These are phyloP conservation scores for Candida golubevii DNA, from an alignment of 805 yeast genomes.

Conservation along the genomic window DNA sequence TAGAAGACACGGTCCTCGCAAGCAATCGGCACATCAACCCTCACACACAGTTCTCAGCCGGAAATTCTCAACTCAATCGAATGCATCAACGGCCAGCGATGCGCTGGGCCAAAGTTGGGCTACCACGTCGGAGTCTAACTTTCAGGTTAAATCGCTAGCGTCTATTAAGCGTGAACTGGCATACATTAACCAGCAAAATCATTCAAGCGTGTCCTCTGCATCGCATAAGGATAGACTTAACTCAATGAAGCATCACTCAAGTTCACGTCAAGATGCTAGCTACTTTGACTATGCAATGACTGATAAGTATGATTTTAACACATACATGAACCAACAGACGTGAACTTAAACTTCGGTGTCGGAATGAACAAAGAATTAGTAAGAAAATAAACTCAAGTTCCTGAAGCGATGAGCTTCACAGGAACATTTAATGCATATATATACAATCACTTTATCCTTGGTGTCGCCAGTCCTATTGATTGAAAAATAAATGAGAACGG, in stretches of 20 bases:
- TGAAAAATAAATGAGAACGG: too few species aligned
- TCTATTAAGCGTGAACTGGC: conserved; percentile 5
- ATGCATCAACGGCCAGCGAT: conserved; percentile 12
- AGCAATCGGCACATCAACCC: too few species aligned
- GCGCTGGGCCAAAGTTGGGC: conserved; percentile 16
- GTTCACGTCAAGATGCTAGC: conserved; percentile 16
- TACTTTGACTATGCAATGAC: conserved; percentile 33
- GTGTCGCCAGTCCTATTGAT: too few species aligned
- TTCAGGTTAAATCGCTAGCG: conserved; percentile 12
- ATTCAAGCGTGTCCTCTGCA: not conserved
- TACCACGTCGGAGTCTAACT: conserved; percentile 16
- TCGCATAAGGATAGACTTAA: not conserved
- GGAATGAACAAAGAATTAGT: too few species aligned
- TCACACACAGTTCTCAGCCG: not conserved
- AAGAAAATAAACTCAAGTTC: too few species aligned
- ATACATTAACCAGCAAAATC: not conserved
- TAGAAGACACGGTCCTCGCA: not conserved
- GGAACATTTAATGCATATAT: too few species aligned
- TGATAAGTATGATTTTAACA: conserved; percentile 34
- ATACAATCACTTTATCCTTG: too few species aligned
- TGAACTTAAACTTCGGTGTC: too few species aligned
- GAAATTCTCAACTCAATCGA: conserved; percentile 7
- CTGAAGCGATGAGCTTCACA: too few species aligned
- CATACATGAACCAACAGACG: conserved; percentile 30
- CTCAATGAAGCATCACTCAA: not conserved